phyloP scores from a whole-genome alignment of 352 stramenopile genomes.

The Pilasporangium apinafurcum region DNA sequence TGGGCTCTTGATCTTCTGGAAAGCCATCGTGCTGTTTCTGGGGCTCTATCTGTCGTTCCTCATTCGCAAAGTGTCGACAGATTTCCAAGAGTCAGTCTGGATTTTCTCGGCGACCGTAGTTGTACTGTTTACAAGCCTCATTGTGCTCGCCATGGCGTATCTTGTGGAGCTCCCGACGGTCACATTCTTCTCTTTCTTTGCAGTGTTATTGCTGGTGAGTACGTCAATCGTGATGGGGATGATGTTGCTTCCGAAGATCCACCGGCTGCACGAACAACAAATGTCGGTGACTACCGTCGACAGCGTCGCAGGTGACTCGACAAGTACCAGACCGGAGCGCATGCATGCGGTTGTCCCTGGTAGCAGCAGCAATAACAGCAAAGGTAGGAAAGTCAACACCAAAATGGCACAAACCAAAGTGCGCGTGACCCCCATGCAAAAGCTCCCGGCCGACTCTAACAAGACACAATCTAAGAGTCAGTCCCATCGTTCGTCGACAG shows the following conservation, averaged over 20 bases:
- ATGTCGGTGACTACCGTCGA: background rate
- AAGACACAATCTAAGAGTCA: too few relatives aligned
- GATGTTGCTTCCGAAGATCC: constrained; percentile 29
- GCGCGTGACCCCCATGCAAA: too few relatives aligned
- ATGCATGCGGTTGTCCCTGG: background rate
- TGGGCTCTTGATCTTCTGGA: constrained; percentile 49
- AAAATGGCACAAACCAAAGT: background rate
- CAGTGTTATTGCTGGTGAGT: constrained; percentile 14
- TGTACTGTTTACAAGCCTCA: constrained; percentile 14
- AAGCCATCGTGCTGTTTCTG: constrained; percentile 32
- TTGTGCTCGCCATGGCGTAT: constrained; percentile 34
- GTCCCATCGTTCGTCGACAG: too few relatives aligned
- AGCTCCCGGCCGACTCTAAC: too few relatives aligned
- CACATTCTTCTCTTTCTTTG: constrained; percentile 30
- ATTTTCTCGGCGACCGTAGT: constrained; percentile 19
- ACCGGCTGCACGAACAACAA: constrained; percentile 13
- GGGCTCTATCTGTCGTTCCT: constrained; percentile 47
- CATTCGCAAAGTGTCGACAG: constrained; percentile 49
- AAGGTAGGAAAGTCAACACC: background rate
- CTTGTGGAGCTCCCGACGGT: constrained; percentile 27
- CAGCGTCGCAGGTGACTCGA: background rate
- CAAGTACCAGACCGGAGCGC: background rate
- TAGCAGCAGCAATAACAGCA: background rate
- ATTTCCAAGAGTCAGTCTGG: constrained; percentile 15
- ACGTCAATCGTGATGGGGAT: constrained; percentile 23